Evolutionary conservation across 1,284 basidiomycete species (phyloP).

Genomic region (Jaminaea rosea): DNA sequence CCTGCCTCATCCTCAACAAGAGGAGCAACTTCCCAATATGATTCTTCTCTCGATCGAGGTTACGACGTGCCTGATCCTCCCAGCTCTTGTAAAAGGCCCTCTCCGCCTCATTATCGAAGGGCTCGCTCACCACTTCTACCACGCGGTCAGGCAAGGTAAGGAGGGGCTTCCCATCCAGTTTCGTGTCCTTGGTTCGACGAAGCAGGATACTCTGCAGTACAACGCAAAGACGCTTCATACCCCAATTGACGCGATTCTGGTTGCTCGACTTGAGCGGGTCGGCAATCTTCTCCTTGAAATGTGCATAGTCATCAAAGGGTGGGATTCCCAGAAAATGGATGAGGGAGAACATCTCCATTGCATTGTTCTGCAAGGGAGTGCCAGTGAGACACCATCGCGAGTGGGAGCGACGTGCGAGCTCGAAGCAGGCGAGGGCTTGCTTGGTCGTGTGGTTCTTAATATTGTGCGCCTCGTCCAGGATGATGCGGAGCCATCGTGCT

Average conservation of each 20-base stretch:
- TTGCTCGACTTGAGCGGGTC: constrained; percentile 57
- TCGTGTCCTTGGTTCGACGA: constrained; percentile 72
- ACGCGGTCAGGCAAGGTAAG: constrained; percentile 69
- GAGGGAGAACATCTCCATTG: constrained; percentile 79
- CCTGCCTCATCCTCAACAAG: constrained; percentile 77
- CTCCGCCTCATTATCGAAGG: constrained; percentile 55
- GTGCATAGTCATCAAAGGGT: constrained; percentile 70
- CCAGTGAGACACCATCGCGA: constrained; percentile 48
- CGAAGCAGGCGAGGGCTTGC: constrained; percentile 66
- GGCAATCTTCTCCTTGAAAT: constrained; percentile 69
- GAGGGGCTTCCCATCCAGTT: constrained; percentile 69
- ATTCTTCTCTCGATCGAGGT: constrained; percentile 52
- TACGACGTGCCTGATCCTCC: constrained; percentile 62
- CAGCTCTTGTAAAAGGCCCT: constrained; percentile 71
- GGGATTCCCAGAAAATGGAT: constrained; percentile 78
- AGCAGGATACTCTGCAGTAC: constrained; percentile 83
- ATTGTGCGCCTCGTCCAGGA: constrained; percentile 92
- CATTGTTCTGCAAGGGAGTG: constrained; percentile 63
- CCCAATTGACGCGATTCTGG: constrained; percentile 34
- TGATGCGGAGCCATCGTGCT: constrained; percentile 72
- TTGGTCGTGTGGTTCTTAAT: constrained; percentile 83
- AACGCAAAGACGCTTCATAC: constrained; percentile 53
- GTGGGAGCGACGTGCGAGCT: constrained; percentile 50
- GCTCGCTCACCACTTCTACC: constrained; percentile 60
- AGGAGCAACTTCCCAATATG: constrained; percentile 79